These are phyloP conservation scores for Carnegiea gigantea DNA, from an alignment of 179 eudicot species.

Conservation along the genomic window DNA sequence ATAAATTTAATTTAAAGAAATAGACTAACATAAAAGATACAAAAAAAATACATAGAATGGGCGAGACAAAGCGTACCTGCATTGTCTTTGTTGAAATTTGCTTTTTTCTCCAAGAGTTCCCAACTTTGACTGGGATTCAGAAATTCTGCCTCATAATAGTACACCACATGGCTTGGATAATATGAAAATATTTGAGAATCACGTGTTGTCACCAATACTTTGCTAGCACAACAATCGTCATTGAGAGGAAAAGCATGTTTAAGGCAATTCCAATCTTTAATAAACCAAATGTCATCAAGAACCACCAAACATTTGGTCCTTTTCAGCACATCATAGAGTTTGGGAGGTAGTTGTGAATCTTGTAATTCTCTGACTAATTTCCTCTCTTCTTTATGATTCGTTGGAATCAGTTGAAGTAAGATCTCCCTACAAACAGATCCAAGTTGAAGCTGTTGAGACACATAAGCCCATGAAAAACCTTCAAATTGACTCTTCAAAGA, in stretches of 20 bases:
- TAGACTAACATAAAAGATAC: too few species aligned
- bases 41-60: too few species aligned
- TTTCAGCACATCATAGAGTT: conserved; percentile 17
- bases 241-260: conserved; percentile 19
- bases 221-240: conserved; percentile 16
- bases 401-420: conserved; percentile 13
- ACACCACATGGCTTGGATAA: conserved; percentile 10
- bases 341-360: conserved; percentile 14
- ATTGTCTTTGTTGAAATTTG: too few species aligned
- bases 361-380: neutral
- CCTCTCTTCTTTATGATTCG: neutral
- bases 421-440: conserved; percentile 3
- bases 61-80: too few species aligned
- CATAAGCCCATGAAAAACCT: conserved; percentile 27
- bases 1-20: too few species aligned
- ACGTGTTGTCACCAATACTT: conserved; percentile 29
- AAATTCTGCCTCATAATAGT: neutral
- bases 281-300: conserved; percentile 52
- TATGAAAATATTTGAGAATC: conserved; percentile 16
- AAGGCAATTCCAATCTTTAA: conserved; percentile 20
- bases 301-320: conserved; percentile 23
- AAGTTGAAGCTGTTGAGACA: conserved; percentile 21
- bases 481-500: conserved; percentile 7
- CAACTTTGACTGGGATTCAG: too few species aligned
- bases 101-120: too few species aligned